Evolutionary conservation across 371 early-diverging fungal genomes (phyloP).

Genomic region (Rozella allomycis): DNA sequence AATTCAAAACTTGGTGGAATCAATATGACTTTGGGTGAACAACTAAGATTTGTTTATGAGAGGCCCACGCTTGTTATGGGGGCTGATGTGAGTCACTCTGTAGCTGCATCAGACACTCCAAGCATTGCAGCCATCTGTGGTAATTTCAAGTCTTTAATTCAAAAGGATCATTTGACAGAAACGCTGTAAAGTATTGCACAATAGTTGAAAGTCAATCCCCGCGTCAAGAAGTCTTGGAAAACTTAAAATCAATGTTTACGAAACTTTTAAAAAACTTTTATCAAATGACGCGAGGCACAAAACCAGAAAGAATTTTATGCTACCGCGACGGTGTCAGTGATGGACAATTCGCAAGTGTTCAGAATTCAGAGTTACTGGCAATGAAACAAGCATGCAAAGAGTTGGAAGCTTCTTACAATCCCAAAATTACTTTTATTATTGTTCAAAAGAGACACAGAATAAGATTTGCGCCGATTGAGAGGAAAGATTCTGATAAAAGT

Average conservation of each 20-base stretch:
- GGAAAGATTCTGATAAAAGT: constrained; percentile 24
- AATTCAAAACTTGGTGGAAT: constrained; percentile 69
- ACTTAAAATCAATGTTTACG: constrained; percentile 53
- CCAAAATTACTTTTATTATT: constrained; percentile 69
- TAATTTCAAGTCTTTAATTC: neutral
- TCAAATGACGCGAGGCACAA: constrained; percentile 27
- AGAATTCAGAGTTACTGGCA: constrained; percentile 50
- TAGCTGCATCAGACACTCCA: neutral
- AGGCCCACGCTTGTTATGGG: constrained; percentile 75
- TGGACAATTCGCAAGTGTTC: constrained; percentile 59
- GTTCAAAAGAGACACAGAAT: constrained; percentile 93
- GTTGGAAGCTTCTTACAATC: constrained; percentile 44
- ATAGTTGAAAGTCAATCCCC: constrained; percentile 57
- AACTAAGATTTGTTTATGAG: constrained; percentile 42
- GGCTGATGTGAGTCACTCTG: constrained; percentile 66
- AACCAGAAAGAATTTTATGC: constrained; percentile 73
- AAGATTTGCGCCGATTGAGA: constrained; percentile 60
- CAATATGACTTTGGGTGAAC: constrained; percentile 17
- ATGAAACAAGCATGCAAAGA: constrained; percentile 47
- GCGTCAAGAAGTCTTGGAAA: constrained; percentile 65
- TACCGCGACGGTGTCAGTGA: constrained; percentile 84
- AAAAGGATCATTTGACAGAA: constrained; percentile 49
- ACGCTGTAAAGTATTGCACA: constrained; percentile 61
- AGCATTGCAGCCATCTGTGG: neutral
- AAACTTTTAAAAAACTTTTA: constrained; percentile 60